phyloP scores from a whole-genome alignment of 108 stramenopile species.

The Aurantiochytrium sp. region DNA sequence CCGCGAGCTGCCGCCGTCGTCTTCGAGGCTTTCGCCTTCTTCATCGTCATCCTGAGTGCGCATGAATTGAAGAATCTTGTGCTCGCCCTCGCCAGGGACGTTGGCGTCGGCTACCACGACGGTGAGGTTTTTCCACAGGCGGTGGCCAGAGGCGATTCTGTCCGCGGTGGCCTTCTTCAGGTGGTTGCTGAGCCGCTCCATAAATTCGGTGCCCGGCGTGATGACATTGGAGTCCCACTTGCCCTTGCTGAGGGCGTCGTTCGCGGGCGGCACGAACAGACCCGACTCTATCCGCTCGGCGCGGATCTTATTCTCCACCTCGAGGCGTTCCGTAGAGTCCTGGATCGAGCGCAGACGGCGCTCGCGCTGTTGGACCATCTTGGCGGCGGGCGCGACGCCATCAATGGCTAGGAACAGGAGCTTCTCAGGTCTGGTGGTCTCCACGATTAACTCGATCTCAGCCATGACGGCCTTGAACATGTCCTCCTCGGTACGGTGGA shows the following conservation, averaged over 20 bases:
- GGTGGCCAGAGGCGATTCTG: slow-evolving; percentile 66
- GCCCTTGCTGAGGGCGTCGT: too few species aligned
- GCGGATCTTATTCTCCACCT: slow-evolving; percentile 73
- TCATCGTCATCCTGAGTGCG: slow-evolving; percentile 62
- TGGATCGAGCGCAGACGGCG: slow-evolving; percentile 89
- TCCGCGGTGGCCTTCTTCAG: slow-evolving; percentile 66
- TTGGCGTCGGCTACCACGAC: slow-evolving; percentile 89
- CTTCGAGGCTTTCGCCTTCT: slow-evolving; percentile 41
- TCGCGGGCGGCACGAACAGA: slow-evolving; percentile 45
- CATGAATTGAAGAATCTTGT: slow-evolving; percentile 98
- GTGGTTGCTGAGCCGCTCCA: slow-evolving; percentile 71
- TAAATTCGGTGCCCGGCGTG: slow-evolving; percentile 96
- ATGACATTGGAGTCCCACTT: slow-evolving; percentile 98
- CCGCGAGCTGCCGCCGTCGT: background rate
- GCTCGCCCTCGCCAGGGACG: slow-evolving; percentile 87
- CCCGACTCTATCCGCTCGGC: slow-evolving; percentile 59
- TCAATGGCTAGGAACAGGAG: slow-evolving; percentile 88
- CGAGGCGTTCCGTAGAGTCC: slow-evolving; percentile 79
- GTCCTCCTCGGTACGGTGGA: slow-evolving; percentile 82
- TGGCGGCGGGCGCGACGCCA: slow-evolving; percentile 91
- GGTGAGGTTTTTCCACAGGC: slow-evolving; percentile 75
- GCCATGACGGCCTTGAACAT: slow-evolving; percentile 92
- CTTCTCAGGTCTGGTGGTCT: slow-evolving; percentile 71
- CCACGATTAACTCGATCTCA: slow-evolving; percentile 73
- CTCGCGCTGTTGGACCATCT: slow-evolving; percentile 91